Evolutionary conservation across 2,329 filamentous ascomycete species (phyloP).

Genomic region (Pseudodiploospora longispora): DNA sequence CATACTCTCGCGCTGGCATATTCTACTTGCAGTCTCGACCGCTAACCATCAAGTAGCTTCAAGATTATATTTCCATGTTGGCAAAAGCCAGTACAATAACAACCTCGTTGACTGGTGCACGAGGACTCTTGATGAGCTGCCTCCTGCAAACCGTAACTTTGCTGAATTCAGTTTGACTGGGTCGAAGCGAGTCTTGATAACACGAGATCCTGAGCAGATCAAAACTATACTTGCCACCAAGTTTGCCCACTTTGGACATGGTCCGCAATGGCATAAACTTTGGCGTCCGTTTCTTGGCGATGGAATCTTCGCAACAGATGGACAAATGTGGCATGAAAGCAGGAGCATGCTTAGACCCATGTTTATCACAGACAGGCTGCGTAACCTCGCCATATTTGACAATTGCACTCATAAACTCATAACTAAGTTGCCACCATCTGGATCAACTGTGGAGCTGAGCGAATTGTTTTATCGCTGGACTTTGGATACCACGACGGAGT

Average conservation of each 20-base stretch:
- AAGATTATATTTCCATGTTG: conserved; percentile 11
- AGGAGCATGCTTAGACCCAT: conserved; percentile 46
- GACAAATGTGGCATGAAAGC: conserved; percentile 44
- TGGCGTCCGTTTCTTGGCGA: conserved; percentile 44
- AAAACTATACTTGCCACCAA: conserved; percentile 48
- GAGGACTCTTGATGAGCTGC: conserved; percentile 7
- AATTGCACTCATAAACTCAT: conserved; percentile 50
- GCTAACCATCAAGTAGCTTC: conserved; percentile 8
- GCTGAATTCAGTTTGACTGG: conserved; percentile 15
- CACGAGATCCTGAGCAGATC: conserved; percentile 47
- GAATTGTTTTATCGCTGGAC: conserved; percentile 58
- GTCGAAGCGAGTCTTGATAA: conserved; percentile 30
- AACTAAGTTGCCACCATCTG: conserved; percentile 45
- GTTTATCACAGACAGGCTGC: conserved; percentile 39
- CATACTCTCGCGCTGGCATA: not conserved
- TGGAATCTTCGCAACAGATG: conserved; percentile 48
- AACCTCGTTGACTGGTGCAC: conserved; percentile 11
- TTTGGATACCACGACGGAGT: conserved; percentile 59
- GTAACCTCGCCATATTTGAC: conserved; percentile 50
- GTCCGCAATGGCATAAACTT: conserved; percentile 30
- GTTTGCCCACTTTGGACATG: conserved; percentile 47
- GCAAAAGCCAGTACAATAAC: conserved; percentile 13
- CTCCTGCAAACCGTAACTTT: conserved; percentile 6
- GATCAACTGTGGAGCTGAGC: conserved; percentile 50
- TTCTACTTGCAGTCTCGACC: not conserved